phyloP scores from a whole-genome alignment of 2,329 filamentous ascomycete genomes.

The Ophiostoma sp. region DNA sequence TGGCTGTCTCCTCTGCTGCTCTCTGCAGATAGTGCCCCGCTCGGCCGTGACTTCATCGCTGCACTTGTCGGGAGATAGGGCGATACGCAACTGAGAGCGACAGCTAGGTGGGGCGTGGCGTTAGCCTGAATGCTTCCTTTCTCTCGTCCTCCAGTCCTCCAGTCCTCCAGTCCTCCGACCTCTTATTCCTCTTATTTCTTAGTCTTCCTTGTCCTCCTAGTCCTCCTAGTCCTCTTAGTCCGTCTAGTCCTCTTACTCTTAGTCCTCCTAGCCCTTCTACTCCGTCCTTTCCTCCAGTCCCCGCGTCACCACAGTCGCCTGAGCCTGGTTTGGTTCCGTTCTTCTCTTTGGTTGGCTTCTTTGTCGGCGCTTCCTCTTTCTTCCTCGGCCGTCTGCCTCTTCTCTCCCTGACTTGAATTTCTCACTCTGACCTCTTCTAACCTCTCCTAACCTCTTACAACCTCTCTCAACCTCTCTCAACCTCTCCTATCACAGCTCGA shows the following conservation, averaged over 20 bases:
- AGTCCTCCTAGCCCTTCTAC: neutral
- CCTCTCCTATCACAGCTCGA: neutral
- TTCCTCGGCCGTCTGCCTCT: neutral
- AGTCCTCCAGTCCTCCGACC: too few species aligned
- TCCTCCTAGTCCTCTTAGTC: neutral
- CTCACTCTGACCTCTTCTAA: neutral
- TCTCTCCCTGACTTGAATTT: neutral
- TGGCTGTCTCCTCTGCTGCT: too few species aligned
- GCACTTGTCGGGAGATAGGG: neutral
- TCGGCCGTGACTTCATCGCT: neutral
- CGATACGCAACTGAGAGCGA: constrained; percentile 1
- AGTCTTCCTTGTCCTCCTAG: too few species aligned
- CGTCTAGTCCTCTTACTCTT: neutral
- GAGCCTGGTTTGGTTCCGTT: constrained; percentile 1
- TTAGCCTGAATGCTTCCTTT: constrained; percentile 6
- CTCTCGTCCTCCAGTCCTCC: too few species aligned
- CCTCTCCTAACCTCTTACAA: neutral
- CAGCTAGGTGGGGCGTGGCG: constrained; percentile 9
- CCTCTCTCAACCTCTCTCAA: neutral
- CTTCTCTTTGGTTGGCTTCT: neutral
- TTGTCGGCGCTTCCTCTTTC: neutral
- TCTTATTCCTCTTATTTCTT: too few species aligned
- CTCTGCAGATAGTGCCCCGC: neutral
- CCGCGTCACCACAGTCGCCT: constrained; percentile 15
- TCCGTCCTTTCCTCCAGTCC: neutral